Evolutionary conservation across 2,329 filamentous ascomycete genomes (phyloP).

Genomic region (Fusarium sp.): DNA sequence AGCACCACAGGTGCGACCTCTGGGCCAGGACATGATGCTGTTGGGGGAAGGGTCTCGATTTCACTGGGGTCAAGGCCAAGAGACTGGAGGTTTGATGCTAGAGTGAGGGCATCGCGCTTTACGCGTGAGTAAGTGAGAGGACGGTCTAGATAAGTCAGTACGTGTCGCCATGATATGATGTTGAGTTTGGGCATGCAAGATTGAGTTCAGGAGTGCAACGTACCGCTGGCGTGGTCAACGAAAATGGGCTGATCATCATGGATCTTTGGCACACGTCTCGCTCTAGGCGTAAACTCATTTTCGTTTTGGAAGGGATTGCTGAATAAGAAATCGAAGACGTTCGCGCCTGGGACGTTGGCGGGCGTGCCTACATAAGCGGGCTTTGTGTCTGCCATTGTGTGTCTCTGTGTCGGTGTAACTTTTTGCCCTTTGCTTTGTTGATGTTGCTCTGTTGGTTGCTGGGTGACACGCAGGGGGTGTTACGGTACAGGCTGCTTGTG

Average conservation of each 20-base stretch:
- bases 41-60: constrained; percentile 49
- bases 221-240: constrained; percentile 53
- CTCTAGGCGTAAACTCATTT: constrained; percentile 42
- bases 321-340: constrained; percentile 51
- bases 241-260: constrained; percentile 49
- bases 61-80: constrained; percentile 50
- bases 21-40: constrained; percentile 49
- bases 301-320: constrained; percentile 49
- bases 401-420: background rate
- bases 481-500: background rate
- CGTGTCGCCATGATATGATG: background rate
- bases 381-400: constrained; percentile 21
- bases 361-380: constrained; percentile 28
- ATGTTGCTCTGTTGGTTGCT: constrained; percentile 6
- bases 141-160: constrained; percentile 43
- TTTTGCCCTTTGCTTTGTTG: background rate
- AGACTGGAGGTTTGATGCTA: constrained; percentile 48
- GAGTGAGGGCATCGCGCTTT: constrained; percentile 47
- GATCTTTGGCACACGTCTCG: constrained; percentile 46
- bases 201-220: constrained; percentile 4
- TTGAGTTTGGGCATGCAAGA: background rate
- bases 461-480: background rate
- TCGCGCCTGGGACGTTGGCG: constrained; percentile 36
- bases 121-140: constrained; percentile 49
- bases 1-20: constrained; percentile 54